Percentiles rank a stretch among this genome's conserved stretches.
Conservation (phyloP, 2,329 filamentous ascomycete species). For the Fusarium verrucosum region DNA sequence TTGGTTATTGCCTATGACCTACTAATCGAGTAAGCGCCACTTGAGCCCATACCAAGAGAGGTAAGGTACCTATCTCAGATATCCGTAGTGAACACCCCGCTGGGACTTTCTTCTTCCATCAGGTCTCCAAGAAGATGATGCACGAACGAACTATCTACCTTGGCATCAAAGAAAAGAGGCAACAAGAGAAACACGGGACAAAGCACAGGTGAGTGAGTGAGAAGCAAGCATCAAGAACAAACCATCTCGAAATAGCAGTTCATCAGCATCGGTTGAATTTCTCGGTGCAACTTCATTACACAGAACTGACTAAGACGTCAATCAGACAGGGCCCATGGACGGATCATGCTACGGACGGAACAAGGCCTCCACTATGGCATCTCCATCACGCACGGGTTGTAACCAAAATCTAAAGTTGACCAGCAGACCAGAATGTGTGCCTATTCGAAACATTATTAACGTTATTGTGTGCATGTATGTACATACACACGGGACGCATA, state of each 20-base stretch:
- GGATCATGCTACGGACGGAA: constrained; percentile 12
- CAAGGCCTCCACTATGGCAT: constrained; percentile 14
- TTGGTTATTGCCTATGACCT: constrained; percentile 1
- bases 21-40: constrained; percentile 9
- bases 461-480: neutral
- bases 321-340: constrained; percentile 24
- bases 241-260: neutral
- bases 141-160: no score
- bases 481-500: neutral
- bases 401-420: neutral
- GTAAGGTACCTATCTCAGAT: no score
- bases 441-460: constrained; percentile 16
- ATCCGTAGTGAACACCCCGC: constrained; percentile 15
- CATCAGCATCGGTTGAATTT: constrained; percentile 19
- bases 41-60: no score
- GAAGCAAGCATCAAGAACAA: neutral
- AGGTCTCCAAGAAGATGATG: constrained; percentile 11
- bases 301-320: constrained; percentile 31
- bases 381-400: constrained; percentile 11
- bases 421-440: neutral
- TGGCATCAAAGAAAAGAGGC: constrained; percentile 4
- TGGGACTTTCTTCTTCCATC: constrained; percentile 20
- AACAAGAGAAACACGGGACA: neutral
- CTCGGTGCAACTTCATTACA: constrained; percentile 28
- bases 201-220: neutral